phyloP scores from a whole-genome alignment of 2,329 filamentous ascomycete genomes.

The Ophiostoma populinum region DNA sequence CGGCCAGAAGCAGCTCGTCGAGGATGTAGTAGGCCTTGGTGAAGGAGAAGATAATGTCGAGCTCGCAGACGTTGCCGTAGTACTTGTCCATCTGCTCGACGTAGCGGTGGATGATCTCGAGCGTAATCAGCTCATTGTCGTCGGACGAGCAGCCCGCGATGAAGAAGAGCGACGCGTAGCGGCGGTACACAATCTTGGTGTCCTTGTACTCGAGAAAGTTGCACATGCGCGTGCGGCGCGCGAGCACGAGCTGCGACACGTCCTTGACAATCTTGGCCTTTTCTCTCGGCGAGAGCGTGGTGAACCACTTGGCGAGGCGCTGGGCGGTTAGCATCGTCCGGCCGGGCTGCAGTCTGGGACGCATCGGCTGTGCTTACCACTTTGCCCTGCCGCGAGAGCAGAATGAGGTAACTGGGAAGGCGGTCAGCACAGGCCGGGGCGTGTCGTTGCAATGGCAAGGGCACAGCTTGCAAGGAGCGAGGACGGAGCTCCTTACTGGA shows the following conservation, averaged over 20 bases:
- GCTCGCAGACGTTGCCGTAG: constrained; percentile 98
- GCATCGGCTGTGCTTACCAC: constrained; percentile 48
- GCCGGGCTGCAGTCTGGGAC: no score
- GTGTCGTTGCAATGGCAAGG: no score
- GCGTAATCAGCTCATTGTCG: constrained; percentile 94
- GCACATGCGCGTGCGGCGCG: constrained; percentile 94
- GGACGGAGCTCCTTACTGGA: constrained; percentile 24
- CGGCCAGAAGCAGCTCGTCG: constrained; percentile 85
- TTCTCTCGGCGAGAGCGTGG: constrained; percentile 88
- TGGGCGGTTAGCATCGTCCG: constrained; percentile 21
- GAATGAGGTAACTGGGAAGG: constrained; percentile 71
- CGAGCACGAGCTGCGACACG: constrained; percentile 92
- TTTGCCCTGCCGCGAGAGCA: constrained; percentile 97
- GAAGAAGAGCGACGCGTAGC: constrained; percentile 98
- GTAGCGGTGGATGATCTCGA: constrained; percentile 97
- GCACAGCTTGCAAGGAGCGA: not conserved
- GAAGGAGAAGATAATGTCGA: constrained; percentile 99
- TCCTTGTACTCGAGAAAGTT: constrained; percentile 99
- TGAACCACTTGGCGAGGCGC: constrained; percentile 99
- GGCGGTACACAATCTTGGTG: constrained; percentile 95
- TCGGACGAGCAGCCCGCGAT: constrained; percentile 94
- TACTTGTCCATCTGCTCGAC: constrained; percentile 99
- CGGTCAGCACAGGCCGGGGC: not conserved
- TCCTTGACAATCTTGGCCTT: constrained; percentile 99
- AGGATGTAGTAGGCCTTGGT: constrained; percentile 99